Percentiles rank a stretch among this genome's conserved stretches.
phyloP scores from a whole-genome alignment of 495 filamentous ascomycete genomes.

The Penicillium steckii region DNA sequence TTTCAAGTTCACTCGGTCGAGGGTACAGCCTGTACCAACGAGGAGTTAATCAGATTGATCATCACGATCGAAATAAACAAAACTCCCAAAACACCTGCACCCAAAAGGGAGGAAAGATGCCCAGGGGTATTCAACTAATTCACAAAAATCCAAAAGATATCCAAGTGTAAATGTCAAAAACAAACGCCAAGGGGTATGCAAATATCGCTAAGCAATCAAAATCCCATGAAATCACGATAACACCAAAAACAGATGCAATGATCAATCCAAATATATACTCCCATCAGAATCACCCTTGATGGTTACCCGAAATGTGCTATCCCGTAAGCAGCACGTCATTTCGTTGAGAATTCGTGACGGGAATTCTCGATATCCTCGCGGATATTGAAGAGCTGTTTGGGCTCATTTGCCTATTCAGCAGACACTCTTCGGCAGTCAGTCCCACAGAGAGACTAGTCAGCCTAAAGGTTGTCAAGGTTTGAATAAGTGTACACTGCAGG shows the following conservation, averaged over 20 bases:
- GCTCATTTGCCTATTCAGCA: neutral
- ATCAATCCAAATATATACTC: neutral
- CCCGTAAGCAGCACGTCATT: too few species aligned
- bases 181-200: neutral
- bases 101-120: slow-evolving; percentile 7
- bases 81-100: slow-evolving; percentile 10
- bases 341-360: too few species aligned
- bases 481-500: too few species aligned
- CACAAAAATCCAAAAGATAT: slow-evolving; percentile 14
- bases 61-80: slow-evolving; percentile 4
- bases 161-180: slow-evolving; percentile 7
- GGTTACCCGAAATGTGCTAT: too few species aligned
- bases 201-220: slow-evolving; percentile 12
- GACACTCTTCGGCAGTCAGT: too few species aligned
- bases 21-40: slow-evolving; percentile 22
- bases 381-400: neutral
- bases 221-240: slow-evolving; percentile 10
- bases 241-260: slow-evolving; percentile 3
- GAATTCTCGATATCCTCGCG: neutral
- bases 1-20: slow-evolving; percentile 23
- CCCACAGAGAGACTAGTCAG: too few species aligned
- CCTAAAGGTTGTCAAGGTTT: too few species aligned
- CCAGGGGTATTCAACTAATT: slow-evolving; percentile 24
- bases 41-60: slow-evolving; percentile 28
- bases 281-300: too few species aligned